phyloP scores from a whole-genome alignment of 805 yeast genomes.

The Blastobotrys mokoenaii region DNA sequence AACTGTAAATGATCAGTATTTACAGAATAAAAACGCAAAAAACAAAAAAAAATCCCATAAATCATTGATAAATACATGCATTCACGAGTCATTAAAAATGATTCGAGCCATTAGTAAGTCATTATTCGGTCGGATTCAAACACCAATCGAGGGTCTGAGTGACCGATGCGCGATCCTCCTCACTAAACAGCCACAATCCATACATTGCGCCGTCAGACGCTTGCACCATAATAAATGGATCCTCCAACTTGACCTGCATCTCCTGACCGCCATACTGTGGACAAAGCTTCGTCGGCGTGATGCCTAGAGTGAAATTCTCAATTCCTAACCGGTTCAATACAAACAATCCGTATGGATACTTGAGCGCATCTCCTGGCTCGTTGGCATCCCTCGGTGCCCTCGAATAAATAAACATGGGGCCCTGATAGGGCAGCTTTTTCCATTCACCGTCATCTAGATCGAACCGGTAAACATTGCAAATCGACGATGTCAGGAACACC shows the following conservation, averaged over 20 bases:
- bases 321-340: constrained; percentile 29
- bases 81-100: too few relatives aligned
- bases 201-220: constrained; percentile 26
- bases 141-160: constrained; percentile 26
- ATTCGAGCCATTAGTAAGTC: too few relatives aligned
- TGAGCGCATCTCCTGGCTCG: constrained; percentile 17
- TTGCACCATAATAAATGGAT: constrained; percentile 29
- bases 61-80: too few relatives aligned
- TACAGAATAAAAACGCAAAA: too few relatives aligned
- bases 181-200: constrained; percentile 32
- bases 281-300: constrained; percentile 23
- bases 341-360: constrained; percentile 29
- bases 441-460: constrained; percentile 26
- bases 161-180: constrained; percentile 25
- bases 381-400: constrained; percentile 15
- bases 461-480: constrained; percentile 34
- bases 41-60: too few relatives aligned
- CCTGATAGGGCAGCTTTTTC: constrained; percentile 33
- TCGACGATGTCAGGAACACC: constrained; percentile 30
- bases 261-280: constrained; percentile 17
- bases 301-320: constrained; percentile 29
- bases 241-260: constrained; percentile 29
- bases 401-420: constrained; percentile 32
- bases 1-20: too few relatives aligned
- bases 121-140: constrained; percentile 11